phyloP scores from a whole-genome alignment of 768 basidiomycete genomes.

The Mycena pura region DNA sequence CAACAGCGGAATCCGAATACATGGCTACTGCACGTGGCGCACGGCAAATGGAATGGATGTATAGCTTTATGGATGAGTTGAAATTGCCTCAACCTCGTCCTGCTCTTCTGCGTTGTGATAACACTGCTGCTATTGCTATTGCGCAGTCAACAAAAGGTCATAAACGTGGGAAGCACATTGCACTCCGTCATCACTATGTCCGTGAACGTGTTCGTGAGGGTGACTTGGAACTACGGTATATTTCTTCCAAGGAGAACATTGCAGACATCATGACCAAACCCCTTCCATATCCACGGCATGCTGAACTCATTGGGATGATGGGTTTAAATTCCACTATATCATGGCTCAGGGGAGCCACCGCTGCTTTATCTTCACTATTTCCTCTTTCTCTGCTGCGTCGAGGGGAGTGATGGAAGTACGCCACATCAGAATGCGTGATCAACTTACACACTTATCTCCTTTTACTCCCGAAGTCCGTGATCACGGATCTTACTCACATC shows the following conservation, averaged over 20 bases:
- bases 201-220: background rate
- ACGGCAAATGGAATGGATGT: background rate
- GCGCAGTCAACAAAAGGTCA: background rate
- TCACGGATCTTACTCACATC: no score
- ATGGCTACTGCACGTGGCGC: conserved; percentile 33
- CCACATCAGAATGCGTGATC: no score
- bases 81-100: background rate
- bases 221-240: background rate
- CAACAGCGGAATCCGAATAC: conserved; percentile 45
- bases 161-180: background rate
- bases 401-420: background rate
- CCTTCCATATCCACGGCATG: background rate
- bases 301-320: background rate
- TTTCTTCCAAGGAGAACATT: background rate
- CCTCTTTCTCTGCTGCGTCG: background rate
- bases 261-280: background rate
- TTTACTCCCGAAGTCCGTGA: no score
- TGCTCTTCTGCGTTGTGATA: background rate
- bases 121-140: background rate
- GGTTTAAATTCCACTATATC: background rate
- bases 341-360: background rate
- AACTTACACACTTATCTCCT: no score
- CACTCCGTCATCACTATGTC: background rate
- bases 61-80: no score
- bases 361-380: background rate